These are phyloP conservation scores for Bruguiera gymnorhiza DNA, from an alignment of 345 rosid genomes.

Conservation along the genomic window DNA sequence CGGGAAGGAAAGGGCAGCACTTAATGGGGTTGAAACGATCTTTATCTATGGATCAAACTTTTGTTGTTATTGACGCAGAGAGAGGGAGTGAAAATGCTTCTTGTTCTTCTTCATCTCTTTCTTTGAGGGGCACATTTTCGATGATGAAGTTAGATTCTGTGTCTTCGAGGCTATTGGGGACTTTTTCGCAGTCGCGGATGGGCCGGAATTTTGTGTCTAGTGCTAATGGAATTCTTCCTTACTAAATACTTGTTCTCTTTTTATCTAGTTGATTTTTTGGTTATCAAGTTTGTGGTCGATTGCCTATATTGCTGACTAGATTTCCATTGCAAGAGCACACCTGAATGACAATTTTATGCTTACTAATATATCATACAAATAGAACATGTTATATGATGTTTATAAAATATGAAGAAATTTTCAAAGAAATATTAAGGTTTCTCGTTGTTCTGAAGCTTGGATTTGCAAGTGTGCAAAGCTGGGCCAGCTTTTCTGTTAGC, in stretches of 20 bases:
- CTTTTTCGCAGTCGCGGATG: constrained; percentile 31
- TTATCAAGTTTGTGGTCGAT: too few relatives aligned
- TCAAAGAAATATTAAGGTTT: too few relatives aligned
- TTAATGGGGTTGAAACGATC: constrained; percentile 25
- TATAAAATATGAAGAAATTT: too few relatives aligned
- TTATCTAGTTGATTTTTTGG: not conserved
- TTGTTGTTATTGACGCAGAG: constrained; percentile 16
- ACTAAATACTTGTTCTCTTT: not conserved
- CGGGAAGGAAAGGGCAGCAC: constrained; percentile 12
- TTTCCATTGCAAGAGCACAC: too few relatives aligned
- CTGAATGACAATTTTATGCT: too few relatives aligned
- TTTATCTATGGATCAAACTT: constrained; percentile 38
- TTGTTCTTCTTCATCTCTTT: not conserved
- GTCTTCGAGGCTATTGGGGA: constrained; percentile 32
- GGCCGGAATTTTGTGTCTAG: constrained; percentile 6
- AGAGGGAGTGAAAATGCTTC: constrained; percentile 5
- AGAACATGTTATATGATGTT: too few relatives aligned
- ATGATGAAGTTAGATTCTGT: constrained; percentile 25
- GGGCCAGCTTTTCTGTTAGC: too few relatives aligned
- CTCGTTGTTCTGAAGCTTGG: too few relatives aligned
- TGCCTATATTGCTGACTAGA: too few relatives aligned
- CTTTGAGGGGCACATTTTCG: not conserved
- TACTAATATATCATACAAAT: too few relatives aligned
- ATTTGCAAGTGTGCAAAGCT: too few relatives aligned
- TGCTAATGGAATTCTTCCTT: constrained; percentile 17